Base-by-base conservation (phyloP, 73 alveolate species). In the Durusdinium trenchii region DNA sequence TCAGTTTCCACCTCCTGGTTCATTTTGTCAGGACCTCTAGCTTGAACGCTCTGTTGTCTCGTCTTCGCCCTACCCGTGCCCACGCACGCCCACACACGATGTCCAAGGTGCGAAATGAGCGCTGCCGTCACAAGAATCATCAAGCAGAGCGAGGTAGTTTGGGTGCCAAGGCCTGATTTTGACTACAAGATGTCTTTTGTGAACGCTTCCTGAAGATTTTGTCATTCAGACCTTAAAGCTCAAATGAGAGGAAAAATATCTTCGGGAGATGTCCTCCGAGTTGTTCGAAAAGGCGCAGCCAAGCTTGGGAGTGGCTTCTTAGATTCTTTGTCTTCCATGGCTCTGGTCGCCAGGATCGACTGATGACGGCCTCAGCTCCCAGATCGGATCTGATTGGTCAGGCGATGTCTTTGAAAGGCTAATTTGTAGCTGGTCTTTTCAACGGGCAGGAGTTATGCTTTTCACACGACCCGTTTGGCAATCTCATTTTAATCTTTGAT, bases 101-200 rank as follows among this genome's bases (percentile, higher is more conserved):
- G n/a, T n/a, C 52, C 46, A 36, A 90, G 96, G 96, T 69, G 52
- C 57, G 96, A 73, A 90, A 90, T 71, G 96, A 90, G 96, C 86
- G 96, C 40, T 90, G 96, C 73, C 96, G 96, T 32, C 96, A 90
- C 96, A 90, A 90, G 78, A 64, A 38, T 50, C 96, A 90, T 23
- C 47, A 30, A 26, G 86, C 86, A 1, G 87, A 90, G 96, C 96
- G 96, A 16, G 87, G 10, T 28, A 90, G 67, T 51, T 38, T 90
- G 86, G 96, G 78, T 14, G 96, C 96, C 96, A 90, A 90, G 96
- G 96, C 79, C 36, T 60, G 73, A 60, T 35, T 60, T 60, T 60
- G n/a, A n/a, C n/a, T n/a, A n/a, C 23, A 23, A 57, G 69, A 16
- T 57, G 12, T 57, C 23, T 57, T 12, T 16, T 57, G 12, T 57